Percentiles rank a stretch among this genome's conserved stretches.
Conservation (phyloP, 139 green algal genomes). For the Chlamydomonas incerta region DNA sequence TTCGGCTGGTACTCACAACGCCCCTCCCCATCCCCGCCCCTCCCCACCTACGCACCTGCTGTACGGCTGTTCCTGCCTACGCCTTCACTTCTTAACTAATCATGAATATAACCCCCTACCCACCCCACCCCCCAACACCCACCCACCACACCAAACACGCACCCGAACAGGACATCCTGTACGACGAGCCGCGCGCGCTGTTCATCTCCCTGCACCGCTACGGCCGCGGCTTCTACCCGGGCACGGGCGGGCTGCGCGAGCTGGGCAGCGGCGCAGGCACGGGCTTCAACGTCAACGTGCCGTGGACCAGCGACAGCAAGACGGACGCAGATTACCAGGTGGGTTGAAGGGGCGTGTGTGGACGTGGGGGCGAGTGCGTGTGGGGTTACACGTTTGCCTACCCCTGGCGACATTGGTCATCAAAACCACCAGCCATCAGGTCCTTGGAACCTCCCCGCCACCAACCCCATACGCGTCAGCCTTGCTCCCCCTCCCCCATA, state of each 20-base stretch:
- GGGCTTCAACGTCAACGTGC: conserved; percentile 81
- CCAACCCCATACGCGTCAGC: too few relatives aligned
- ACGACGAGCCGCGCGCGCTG: conserved; percentile 69
- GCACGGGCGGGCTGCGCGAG: conserved; percentile 37
- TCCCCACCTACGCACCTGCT: too few relatives aligned
- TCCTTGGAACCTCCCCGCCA: too few relatives aligned
- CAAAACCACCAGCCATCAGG: too few relatives aligned
- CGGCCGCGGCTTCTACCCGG: conserved; percentile 54
- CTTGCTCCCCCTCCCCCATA: neutral
- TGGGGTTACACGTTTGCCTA: neutral
- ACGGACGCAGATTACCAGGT: conserved; percentile 78
- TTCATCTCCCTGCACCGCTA: conserved; percentile 81
- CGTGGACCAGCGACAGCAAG: conserved; percentile 67
- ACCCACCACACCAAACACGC: too few relatives aligned
- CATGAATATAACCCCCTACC: too few relatives aligned
- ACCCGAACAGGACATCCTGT: conserved; percentile 67
- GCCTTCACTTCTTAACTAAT: too few relatives aligned
- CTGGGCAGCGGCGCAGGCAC: conserved; percentile 40
- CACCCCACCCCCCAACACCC: too few relatives aligned
- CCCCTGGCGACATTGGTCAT: too few relatives aligned
- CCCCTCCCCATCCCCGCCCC: too few relatives aligned
- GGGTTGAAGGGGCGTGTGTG: neutral
- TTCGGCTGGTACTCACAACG: too few relatives aligned
- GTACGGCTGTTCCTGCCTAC: too few relatives aligned
- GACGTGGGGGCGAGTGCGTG: neutral